These are phyloP conservation scores for Pyrenochaeta sp. DNA, from an alignment of 2,329 filamentous ascomycete genomes.

Conservation along the genomic window DNA sequence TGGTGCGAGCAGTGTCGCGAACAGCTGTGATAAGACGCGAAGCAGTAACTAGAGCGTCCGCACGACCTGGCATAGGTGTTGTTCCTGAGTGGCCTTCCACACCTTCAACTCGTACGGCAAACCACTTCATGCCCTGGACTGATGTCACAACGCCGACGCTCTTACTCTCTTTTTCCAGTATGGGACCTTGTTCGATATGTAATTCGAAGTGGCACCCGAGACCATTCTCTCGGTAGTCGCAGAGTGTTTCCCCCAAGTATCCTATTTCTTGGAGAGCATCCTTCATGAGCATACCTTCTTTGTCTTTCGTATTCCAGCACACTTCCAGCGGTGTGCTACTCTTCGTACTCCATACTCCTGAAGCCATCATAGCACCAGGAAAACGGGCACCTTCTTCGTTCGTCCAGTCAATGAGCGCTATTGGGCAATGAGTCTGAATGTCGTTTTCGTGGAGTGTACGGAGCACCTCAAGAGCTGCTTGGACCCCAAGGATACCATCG, in stretches of 20 bases:
- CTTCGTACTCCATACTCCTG: slow-evolving; percentile 73
- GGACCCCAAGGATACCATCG: slow-evolving; percentile 78
- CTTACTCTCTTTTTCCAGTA: slow-evolving; percentile 68
- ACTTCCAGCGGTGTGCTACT: slow-evolving; percentile 51
- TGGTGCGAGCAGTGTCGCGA: slow-evolving; percentile 29
- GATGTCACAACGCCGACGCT: slow-evolving; percentile 74
- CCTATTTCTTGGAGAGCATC: slow-evolving; percentile 40
- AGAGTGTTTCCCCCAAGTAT: slow-evolving; percentile 53
- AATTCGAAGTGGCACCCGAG: slow-evolving; percentile 81
- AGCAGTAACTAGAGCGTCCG: slow-evolving; percentile 45
- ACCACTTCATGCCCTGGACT: slow-evolving; percentile 79
- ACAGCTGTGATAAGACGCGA: slow-evolving; percentile 36
- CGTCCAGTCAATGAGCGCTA: slow-evolving; percentile 80
- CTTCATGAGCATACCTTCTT: slow-evolving; percentile 62
- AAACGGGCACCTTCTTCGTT: slow-evolving; percentile 84
- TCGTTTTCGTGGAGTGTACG: slow-evolving; percentile 47
- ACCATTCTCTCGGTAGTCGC: slow-evolving; percentile 65
- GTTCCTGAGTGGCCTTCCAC: slow-evolving; percentile 63
- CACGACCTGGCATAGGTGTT: slow-evolving; percentile 70
- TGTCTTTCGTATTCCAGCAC: slow-evolving; percentile 46
- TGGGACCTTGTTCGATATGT: slow-evolving; percentile 83
- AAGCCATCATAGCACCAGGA: slow-evolving; percentile 75
- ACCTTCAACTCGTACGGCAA: slow-evolving; percentile 41
- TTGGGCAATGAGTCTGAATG: slow-evolving; percentile 62
- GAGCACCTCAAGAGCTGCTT: slow-evolving; percentile 61